Conservation (phyloP, 2,329 filamentous ascomycete genomes). For the Fusarium sp. region DNA sequence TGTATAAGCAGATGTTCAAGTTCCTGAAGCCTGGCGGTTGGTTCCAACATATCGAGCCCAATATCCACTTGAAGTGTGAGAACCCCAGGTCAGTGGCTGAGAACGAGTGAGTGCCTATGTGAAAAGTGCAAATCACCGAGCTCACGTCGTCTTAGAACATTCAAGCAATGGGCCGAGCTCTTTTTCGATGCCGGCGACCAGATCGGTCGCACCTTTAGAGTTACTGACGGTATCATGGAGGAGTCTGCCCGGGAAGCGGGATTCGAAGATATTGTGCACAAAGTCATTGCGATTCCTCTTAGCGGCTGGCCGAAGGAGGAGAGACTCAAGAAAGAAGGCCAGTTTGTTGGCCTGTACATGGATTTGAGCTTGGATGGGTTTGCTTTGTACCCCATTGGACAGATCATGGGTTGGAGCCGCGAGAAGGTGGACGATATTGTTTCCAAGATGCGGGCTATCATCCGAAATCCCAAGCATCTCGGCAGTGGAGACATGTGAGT, state of each 20-base stretch:
- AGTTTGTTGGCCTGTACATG: constrained; percentile 28
- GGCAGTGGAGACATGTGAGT: constrained; percentile 15
- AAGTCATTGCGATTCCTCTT: constrained; percentile 8
- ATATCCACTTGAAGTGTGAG: constrained; percentile 26
- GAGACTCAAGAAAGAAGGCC: constrained; percentile 15
- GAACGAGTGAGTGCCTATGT: constrained; percentile 9
- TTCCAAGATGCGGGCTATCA: constrained; percentile 10
- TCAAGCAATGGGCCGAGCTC: constrained; percentile 30
- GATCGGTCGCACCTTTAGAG: constrained; percentile 22
- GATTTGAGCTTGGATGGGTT: constrained; percentile 25
- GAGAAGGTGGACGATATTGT: constrained; percentile 18
- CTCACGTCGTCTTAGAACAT: constrained; percentile 2
- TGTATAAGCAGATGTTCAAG: constrained; percentile 28
- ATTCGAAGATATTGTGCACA: constrained; percentile 14
- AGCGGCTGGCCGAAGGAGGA: constrained; percentile 30
- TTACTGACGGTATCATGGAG: constrained; percentile 26
- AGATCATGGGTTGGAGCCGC: constrained; percentile 17
- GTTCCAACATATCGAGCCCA: constrained; percentile 30
- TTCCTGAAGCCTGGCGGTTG: constrained; percentile 29
- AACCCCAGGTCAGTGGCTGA: constrained; percentile 17
- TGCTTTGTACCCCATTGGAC: constrained; percentile 13
- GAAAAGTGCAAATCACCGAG: background rate
- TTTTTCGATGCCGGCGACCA: constrained; percentile 30
- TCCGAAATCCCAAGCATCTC: constrained; percentile 6
- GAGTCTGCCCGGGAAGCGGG: constrained; percentile 12